Conservation (phyloP, 208 protist species). For the Crithidia thermophila region DNA sequence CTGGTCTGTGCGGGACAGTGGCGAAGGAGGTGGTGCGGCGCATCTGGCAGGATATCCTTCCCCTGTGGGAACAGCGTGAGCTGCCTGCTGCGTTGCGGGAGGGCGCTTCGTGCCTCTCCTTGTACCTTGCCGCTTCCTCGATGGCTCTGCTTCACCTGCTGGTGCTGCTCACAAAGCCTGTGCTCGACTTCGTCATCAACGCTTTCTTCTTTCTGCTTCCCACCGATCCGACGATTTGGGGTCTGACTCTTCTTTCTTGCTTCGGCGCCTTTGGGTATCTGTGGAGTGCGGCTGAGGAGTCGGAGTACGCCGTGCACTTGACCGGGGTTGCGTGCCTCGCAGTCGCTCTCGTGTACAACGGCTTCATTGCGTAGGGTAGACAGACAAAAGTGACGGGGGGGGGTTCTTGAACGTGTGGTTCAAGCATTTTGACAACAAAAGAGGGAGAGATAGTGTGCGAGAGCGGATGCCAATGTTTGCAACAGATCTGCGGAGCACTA, state of each 20-base stretch:
- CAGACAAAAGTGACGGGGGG: too few relatives aligned
- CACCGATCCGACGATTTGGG: slow-evolving; percentile 76
- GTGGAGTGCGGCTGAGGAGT: slow-evolving; percentile 29
- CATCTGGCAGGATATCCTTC: slow-evolving; percentile 13
- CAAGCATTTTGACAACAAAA: too few relatives aligned
- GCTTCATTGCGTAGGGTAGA: slow-evolving; percentile 58
- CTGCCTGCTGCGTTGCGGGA: slow-evolving; percentile 20
- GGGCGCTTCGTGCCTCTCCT: slow-evolving; percentile 16
- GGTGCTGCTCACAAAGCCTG: slow-evolving; percentile 38
- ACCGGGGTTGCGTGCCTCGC: slow-evolving; percentile 24
- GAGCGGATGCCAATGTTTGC: too few relatives aligned
- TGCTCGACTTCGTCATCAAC: slow-evolving; percentile 35
- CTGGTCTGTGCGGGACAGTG: slow-evolving; percentile 32
- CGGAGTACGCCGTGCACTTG: slow-evolving; percentile 21
- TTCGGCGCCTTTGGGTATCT: slow-evolving; percentile 31
- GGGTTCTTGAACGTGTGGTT: too few relatives aligned
- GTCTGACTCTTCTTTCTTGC: slow-evolving; percentile 40
- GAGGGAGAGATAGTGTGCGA: too few relatives aligned
- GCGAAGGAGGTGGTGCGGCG: slow-evolving; percentile 34
- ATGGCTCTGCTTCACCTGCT: slow-evolving; percentile 58
- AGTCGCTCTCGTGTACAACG: slow-evolving; percentile 58
- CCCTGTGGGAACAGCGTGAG: slow-evolving; percentile 20
- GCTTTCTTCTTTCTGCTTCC: slow-evolving; percentile 49
- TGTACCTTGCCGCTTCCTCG: slow-evolving; percentile 42
- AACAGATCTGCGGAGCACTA: too few relatives aligned